phyloP scores from a whole-genome alignment of 495 filamentous ascomycete genomes.

The Xylaria acuta region DNA sequence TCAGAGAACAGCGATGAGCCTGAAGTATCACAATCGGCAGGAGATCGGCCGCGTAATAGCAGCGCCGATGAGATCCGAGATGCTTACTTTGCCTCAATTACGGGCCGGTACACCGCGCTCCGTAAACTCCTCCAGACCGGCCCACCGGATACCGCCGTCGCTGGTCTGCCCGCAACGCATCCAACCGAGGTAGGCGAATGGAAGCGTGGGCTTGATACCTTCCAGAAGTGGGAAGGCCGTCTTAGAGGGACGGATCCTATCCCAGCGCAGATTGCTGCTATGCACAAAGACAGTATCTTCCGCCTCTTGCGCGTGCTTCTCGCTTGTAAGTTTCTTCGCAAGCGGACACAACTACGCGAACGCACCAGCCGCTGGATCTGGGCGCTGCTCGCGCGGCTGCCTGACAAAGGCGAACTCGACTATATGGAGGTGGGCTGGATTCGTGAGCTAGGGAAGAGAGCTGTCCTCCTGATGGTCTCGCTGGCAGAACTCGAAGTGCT shows the following conservation, averaged over 20 bases:
- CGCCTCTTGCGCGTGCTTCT: slow-evolving; percentile 57
- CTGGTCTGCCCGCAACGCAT: slow-evolving; percentile 61
- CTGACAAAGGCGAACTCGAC: slow-evolving; percentile 62
- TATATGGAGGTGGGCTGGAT: slow-evolving; percentile 63
- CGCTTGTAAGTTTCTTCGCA: slow-evolving; percentile 54
- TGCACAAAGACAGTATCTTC: slow-evolving; percentile 68
- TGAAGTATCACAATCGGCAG: slow-evolving; percentile 30
- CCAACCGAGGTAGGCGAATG: slow-evolving; percentile 60
- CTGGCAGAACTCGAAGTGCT: slow-evolving; percentile 57
- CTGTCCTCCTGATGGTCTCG: slow-evolving; percentile 57
- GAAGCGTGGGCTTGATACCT: slow-evolving; percentile 49
- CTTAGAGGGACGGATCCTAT: slow-evolving; percentile 63
- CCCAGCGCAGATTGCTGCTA: slow-evolving; percentile 70
- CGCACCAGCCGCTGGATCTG: slow-evolving; percentile 66
- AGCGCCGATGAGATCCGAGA: slow-evolving; percentile 47
- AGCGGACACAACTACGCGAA: slow-evolving; percentile 51
- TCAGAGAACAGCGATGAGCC: slow-evolving; percentile 30
- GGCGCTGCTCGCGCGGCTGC: slow-evolving; percentile 64
- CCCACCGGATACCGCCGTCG: slow-evolving; percentile 58
- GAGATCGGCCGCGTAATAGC: slow-evolving; percentile 49
- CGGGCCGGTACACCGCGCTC: slow-evolving; percentile 63
- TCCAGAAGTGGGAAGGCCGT: slow-evolving; percentile 58
- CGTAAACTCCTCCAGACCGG: slow-evolving; percentile 61
- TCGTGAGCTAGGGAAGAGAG: slow-evolving; percentile 65
- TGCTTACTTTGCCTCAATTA: slow-evolving; percentile 68